These are phyloP conservation scores for Fraxinus greggii DNA, from an alignment of 305 asterid species.

Conservation along the genomic window DNA sequence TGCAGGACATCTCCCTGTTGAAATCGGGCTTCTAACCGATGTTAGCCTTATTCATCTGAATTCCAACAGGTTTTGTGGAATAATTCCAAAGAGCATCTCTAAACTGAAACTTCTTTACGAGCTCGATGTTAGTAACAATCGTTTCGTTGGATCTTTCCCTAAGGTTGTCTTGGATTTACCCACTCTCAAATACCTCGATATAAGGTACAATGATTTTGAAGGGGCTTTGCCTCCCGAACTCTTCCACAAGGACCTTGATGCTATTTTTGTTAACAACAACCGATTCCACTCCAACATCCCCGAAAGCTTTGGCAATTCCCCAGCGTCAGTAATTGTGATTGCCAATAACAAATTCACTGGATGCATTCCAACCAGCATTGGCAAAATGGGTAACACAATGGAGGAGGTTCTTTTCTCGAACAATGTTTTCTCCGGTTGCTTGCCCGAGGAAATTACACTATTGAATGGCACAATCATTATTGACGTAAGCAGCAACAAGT, in stretches of 20 bases:
- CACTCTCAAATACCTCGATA: conserved; percentile 53
- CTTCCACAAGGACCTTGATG: conserved; percentile 58
- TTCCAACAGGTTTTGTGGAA: conserved; percentile 70
- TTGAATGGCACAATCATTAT: conserved; percentile 40
- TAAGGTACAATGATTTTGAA: conserved; percentile 75
- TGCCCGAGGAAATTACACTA: conserved; percentile 63
- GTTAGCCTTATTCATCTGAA: conserved; percentile 59
- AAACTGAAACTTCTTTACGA: conserved; percentile 49
- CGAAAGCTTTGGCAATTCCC: conserved; percentile 61
- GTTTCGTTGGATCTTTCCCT: conserved; percentile 68
- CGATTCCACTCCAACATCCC: conserved; percentile 45
- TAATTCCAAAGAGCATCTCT: conserved; percentile 51
- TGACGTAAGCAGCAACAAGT: conserved; percentile 40
- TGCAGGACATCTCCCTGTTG: conserved; percentile 68
- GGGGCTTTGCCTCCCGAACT: conserved; percentile 52
- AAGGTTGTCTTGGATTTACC: conserved; percentile 39
- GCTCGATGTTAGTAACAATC: conserved; percentile 68
- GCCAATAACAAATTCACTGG: conserved; percentile 60
- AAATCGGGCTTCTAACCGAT: conserved; percentile 55
- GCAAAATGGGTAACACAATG: conserved; percentile 56
- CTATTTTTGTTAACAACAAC: conserved; percentile 62
- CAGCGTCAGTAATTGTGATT: conserved; percentile 60
- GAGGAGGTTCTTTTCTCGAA: conserved; percentile 46
- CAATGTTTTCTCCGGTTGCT: conserved; percentile 55
- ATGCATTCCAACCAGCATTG: conserved; percentile 69